phyloP scores from a whole-genome alignment of 1,284 basidiomycete species.

The Pseudozyma sp. region DNA sequence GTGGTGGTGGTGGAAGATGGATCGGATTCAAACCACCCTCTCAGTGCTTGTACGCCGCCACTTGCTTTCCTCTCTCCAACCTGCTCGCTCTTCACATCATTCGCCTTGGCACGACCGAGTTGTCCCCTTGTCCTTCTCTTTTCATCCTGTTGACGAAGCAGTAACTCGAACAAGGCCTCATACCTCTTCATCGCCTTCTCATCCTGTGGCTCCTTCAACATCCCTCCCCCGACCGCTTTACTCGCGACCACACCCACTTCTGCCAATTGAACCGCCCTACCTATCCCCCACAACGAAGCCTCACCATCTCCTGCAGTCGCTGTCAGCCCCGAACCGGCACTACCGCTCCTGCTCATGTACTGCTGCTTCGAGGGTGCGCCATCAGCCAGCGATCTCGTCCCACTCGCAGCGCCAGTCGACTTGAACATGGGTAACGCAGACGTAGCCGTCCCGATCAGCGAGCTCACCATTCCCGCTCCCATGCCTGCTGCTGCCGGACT shows the following conservation, averaged over 20 bases:
- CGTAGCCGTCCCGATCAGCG: slow-evolving; percentile 21
- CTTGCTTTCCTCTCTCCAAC: slow-evolving; percentile 1
- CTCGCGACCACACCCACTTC: slow-evolving; percentile 1
- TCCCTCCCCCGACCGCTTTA: background rate
- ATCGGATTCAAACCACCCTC: slow-evolving; percentile 47
- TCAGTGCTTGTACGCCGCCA: slow-evolving; percentile 16
- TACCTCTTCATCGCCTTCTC: slow-evolving; percentile 16
- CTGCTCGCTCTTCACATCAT: background rate
- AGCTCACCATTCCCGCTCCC: slow-evolving; percentile 15
- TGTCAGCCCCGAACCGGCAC: slow-evolving; percentile 14
- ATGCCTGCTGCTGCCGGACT: background rate
- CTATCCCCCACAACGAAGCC: slow-evolving; percentile 11
- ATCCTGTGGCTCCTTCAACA: slow-evolving; percentile 27
- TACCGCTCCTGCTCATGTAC: slow-evolving; percentile 18
- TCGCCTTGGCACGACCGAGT: too few species aligned
- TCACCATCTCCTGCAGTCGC: background rate
- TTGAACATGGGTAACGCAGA: slow-evolving; percentile 34
- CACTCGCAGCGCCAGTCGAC: background rate
- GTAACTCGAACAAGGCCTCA: slow-evolving; percentile 24
- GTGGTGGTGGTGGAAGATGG: background rate
- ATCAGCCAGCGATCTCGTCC: slow-evolving; percentile 22
- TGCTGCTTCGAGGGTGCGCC: slow-evolving; percentile 40
- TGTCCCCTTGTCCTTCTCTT: slow-evolving; percentile 1
- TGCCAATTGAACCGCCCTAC: slow-evolving; percentile 23
- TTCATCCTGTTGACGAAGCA: slow-evolving; percentile 3